Evolutionary conservation across 108 stramenopile species (phyloP).

Genomic region (Epipyxis sp.): DNA sequence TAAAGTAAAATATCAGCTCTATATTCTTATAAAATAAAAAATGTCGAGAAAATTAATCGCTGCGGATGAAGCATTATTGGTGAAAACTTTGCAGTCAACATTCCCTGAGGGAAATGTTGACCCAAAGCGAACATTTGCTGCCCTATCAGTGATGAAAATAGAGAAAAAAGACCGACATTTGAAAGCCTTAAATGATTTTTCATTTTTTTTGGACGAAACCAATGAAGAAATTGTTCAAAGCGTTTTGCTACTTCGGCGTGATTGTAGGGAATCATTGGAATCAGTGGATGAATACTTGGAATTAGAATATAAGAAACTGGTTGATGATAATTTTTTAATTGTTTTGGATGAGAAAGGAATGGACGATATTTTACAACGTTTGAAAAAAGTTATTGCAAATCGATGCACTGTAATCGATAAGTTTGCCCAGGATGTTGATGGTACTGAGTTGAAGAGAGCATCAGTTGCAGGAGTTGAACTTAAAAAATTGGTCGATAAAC

Average conservation of each 20-base stretch:
- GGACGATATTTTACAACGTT: conserved; percentile 34
- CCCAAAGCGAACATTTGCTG: no score
- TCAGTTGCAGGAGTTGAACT: conserved; percentile 39
- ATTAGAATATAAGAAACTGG: not conserved
- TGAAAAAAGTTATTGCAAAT: conserved; percentile 33
- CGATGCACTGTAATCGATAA: conserved; percentile 33
- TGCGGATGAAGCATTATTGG: no score
- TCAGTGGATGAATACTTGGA: not conserved
- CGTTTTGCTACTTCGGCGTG: not conserved
- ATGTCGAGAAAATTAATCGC: no score
- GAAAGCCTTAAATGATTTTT: not conserved
- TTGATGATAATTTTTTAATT: not conserved
- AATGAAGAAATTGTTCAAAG: conserved; percentile 17
- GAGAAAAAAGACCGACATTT: conserved; percentile 30
- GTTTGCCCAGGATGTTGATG: conserved; percentile 41
- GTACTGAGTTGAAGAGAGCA: conserved; percentile 40
- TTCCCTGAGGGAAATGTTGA: no score
- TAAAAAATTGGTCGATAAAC: conserved; percentile 46
- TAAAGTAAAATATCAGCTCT: no score
- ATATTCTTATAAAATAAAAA: no score
- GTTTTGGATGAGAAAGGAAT: not conserved
- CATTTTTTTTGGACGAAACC: not conserved
- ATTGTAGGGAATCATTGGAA: not conserved
- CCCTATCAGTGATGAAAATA: no score
- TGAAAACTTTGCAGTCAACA: no score